Evolutionary conservation across 371 early-diverging fungal species (phyloP).

Genomic region (Paraphysoderma sedebokerense): DNA sequence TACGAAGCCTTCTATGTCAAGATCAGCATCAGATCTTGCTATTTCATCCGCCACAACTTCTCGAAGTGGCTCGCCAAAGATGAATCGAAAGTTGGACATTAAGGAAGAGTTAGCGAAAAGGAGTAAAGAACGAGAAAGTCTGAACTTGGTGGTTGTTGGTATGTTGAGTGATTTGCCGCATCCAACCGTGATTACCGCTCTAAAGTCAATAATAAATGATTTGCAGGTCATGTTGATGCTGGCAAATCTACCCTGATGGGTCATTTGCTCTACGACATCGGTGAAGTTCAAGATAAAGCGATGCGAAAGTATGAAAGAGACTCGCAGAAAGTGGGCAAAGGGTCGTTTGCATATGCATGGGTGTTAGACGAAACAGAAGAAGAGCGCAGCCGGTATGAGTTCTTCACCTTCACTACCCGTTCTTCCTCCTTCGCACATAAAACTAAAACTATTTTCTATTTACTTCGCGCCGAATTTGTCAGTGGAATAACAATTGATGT

Average conservation of each 20-base stretch:
- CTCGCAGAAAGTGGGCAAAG: conserved; percentile 80
- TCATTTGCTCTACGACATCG: conserved; percentile 72
- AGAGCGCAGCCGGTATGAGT: conserved; percentile 52
- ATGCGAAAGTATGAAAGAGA: conserved; percentile 86
- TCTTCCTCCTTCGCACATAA: not conserved
- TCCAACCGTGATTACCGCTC: not conserved
- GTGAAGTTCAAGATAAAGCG: conserved; percentile 74
- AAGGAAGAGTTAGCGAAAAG: conserved; percentile 54
- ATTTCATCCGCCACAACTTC: conserved; percentile 16
- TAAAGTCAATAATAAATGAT: not conserved
- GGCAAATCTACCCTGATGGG: conserved; percentile 98
- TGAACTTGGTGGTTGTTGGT: conserved; percentile 79
- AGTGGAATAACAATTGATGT: conserved; percentile 96
- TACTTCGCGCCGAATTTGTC: not conserved
- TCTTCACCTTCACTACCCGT: not conserved
- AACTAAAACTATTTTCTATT: conserved; percentile 1
- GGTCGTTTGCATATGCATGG: conserved; percentile 90
- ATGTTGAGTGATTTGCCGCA: conserved; percentile 3
- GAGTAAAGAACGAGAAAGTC: conserved; percentile 36
- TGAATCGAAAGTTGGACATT: conserved; percentile 46
- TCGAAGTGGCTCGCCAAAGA: conserved; percentile 18
- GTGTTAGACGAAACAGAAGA: conserved; percentile 87
- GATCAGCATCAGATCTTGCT: conserved; percentile 2
- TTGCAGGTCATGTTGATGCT: conserved; percentile 93
- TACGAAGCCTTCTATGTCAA: conserved; percentile 1